phyloP scores from a whole-genome alignment of 495 filamentous ascomycete genomes.

The Peziza echinospora region DNA sequence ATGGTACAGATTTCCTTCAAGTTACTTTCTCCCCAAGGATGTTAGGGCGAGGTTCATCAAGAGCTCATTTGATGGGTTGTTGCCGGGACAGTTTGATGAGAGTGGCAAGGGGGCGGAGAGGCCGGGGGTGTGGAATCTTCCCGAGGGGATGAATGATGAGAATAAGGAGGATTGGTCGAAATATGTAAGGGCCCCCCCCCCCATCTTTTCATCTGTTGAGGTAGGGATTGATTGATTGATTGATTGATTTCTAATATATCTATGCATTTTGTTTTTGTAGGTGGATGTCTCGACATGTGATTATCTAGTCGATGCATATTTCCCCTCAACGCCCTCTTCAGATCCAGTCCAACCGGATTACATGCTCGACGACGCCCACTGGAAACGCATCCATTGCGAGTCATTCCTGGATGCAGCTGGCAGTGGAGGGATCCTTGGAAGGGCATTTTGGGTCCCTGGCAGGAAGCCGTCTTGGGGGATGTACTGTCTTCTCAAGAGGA shows the following conservation, averaged over 20 bases:
- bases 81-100: slow-evolving; percentile 63
- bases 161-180: slow-evolving; percentile 75
- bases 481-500: slow-evolving; percentile 14
- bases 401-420: slow-evolving; percentile 58
- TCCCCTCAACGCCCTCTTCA: slow-evolving; percentile 33
- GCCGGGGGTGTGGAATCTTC: slow-evolving; percentile 51
- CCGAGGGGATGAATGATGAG: slow-evolving; percentile 75
- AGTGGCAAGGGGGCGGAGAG: slow-evolving; percentile 33
- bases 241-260: too few species aligned
- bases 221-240: too few species aligned
- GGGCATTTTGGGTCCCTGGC: slow-evolving; percentile 63
- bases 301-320: slow-evolving; percentile 75
- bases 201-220: not conserved
- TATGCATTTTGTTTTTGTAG: slow-evolving; percentile 21
- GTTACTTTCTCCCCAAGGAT: slow-evolving; percentile 62
- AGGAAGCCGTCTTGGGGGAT: slow-evolving; percentile 14
- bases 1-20: slow-evolving; percentile 95
- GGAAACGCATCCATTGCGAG: slow-evolving; percentile 53
- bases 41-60: slow-evolving; percentile 72
- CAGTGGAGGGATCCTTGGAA: slow-evolving; percentile 44
- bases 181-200: slow-evolving; percentile 37
- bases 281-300: slow-evolving; percentile 48
- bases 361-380: slow-evolving; percentile 40
- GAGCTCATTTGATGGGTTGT: slow-evolving; percentile 68
- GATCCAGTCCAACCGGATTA: slow-evolving; percentile 51